These are phyloP conservation scores for Cyclostephanos tholiformis DNA, from an alignment of 108 stramenopile species.

Conservation along the genomic window DNA sequence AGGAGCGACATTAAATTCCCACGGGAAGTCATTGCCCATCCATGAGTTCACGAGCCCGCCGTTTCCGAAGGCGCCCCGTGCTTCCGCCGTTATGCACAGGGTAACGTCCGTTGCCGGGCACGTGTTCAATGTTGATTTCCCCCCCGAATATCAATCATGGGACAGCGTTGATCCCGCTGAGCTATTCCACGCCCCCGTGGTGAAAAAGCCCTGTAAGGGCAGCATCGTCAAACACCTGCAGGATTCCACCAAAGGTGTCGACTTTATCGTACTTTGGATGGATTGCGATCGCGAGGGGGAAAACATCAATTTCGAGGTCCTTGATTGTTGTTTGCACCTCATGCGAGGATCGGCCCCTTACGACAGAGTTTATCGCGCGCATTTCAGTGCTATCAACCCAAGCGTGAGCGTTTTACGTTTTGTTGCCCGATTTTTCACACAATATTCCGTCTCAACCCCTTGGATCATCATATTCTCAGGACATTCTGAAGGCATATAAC, in stretches of 20 bases:
- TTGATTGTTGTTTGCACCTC: slow-evolving; percentile 77
- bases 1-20: slow-evolving; percentile 14
- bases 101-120: slow-evolving; percentile 96
- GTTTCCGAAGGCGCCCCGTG: slow-evolving; percentile 82
- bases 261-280: slow-evolving; percentile 93
- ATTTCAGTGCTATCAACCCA: slow-evolving; percentile 95
- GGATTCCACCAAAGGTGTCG: slow-evolving; percentile 65
- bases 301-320: slow-evolving; percentile 96
- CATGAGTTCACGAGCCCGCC: slow-evolving; percentile 67
- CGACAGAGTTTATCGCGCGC: slow-evolving; percentile 90
- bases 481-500: slow-evolving; percentile 88
- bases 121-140: slow-evolving; percentile 95
- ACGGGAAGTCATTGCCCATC: slow-evolving; percentile 54
- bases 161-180: slow-evolving; percentile 90
- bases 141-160: slow-evolving; percentile 87
- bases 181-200: slow-evolving; percentile 81
- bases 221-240: slow-evolving; percentile 85
- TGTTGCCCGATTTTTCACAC: no score
- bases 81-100: slow-evolving; percentile 55
- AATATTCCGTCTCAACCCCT: no score
- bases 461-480: slow-evolving; percentile 13
- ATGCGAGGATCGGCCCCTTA: slow-evolving; percentile 63
- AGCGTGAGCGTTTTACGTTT: slow-evolving; percentile 15
- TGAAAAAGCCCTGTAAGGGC: slow-evolving; percentile 73
- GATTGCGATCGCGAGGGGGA: slow-evolving; percentile 97